phyloP scores from a whole-genome alignment of 371 early-diverging fungal species.

The Apophysomyces elegans region DNA sequence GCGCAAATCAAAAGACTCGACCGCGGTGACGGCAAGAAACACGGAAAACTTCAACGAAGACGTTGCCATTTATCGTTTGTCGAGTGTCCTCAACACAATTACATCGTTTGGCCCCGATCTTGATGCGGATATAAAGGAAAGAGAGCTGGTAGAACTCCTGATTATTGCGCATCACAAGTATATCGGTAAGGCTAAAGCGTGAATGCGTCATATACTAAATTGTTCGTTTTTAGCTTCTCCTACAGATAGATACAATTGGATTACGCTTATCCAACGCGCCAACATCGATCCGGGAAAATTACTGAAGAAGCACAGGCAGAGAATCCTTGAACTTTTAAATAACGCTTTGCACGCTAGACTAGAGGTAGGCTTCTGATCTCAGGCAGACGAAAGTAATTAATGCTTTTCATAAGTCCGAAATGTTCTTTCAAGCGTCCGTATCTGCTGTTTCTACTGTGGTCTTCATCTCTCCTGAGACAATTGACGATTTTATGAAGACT shows the following conservation, averaged over 20 bases:
- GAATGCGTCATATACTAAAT: background rate
- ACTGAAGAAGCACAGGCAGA: slow-evolving; percentile 47
- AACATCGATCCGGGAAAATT: slow-evolving; percentile 75
- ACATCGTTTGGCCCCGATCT: slow-evolving; percentile 52
- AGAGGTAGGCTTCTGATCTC: slow-evolving; percentile 19
- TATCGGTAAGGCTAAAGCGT: slow-evolving; percentile 39
- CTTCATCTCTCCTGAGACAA: slow-evolving; percentile 59
- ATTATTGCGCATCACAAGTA: slow-evolving; percentile 76
- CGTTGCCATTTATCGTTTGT: slow-evolving; percentile 57
- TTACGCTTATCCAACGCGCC: slow-evolving; percentile 78
- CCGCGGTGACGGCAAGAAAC: slow-evolving; percentile 56
- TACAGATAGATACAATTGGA: slow-evolving; percentile 82
- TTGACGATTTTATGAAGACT: slow-evolving; percentile 52
- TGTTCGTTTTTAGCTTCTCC: slow-evolving; percentile 47
- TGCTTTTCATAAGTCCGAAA: slow-evolving; percentile 40
- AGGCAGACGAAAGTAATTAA: slow-evolving; percentile 19
- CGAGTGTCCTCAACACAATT: slow-evolving; percentile 67
- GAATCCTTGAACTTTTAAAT: slow-evolving; percentile 50
- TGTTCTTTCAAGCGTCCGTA: slow-evolving; percentile 61
- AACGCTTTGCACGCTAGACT: slow-evolving; percentile 29
- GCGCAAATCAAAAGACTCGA: slow-evolving; percentile 55
- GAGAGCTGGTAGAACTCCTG: slow-evolving; percentile 66
- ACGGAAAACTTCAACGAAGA: slow-evolving; percentile 52
- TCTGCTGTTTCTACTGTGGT: slow-evolving; percentile 59
- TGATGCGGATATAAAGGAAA: slow-evolving; percentile 41